Evolutionary conservation across 108 stramenopile genomes (phyloP), one percentile per base, ranked within the genome.

Genomic region (Epithemia pelagica): DNA sequence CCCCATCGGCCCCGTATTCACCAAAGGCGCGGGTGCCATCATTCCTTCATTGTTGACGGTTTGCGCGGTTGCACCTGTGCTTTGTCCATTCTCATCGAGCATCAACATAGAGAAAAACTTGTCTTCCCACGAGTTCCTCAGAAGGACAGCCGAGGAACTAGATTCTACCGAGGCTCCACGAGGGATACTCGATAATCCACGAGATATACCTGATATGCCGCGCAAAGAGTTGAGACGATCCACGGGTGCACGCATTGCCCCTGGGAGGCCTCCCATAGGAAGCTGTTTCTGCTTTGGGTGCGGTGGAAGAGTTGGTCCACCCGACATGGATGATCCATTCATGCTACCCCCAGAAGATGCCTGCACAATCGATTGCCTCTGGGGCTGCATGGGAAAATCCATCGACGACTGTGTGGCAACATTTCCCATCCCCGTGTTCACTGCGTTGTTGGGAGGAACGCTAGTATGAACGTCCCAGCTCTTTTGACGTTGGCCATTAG

Each of bases 231-330:
- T 65, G 54, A 85, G 60, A 20, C 75, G 68, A 52, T 52, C 57
- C 32, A 69, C 68, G n/a, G 83, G 77, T 7, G 74, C 30, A 24
- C 28, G 25, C 32, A 74, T 55, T 0, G 64, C 54, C 2, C 68
- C 64, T 30, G 74, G 77, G 24, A 83, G 33, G 22, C 61, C 62
- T 58, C 58, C 59, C 24, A 68, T 73, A 2, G 87, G 82, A 27
- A 87, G 58, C 21, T 71, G 69, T 66, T 89, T 92, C 57, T 89
- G 88, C 58, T 92, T 92, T 10, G 91, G 91, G 58, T 92, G 91
- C 10, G 91, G 88, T 31, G 88, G 88, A 8, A 92, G 65, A 2
- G 88, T 88, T 2, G 90, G 72, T 10, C 37, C 37, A 0, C 46
- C 46, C 0, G 32, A 28, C 20, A 27, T 58, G 7, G 25, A 23